Evolutionary conservation across 495 filamentous ascomycete genomes (phyloP), one percentile per base, ranked within the genome.

Genomic region (Neurospora sp.): DNA sequence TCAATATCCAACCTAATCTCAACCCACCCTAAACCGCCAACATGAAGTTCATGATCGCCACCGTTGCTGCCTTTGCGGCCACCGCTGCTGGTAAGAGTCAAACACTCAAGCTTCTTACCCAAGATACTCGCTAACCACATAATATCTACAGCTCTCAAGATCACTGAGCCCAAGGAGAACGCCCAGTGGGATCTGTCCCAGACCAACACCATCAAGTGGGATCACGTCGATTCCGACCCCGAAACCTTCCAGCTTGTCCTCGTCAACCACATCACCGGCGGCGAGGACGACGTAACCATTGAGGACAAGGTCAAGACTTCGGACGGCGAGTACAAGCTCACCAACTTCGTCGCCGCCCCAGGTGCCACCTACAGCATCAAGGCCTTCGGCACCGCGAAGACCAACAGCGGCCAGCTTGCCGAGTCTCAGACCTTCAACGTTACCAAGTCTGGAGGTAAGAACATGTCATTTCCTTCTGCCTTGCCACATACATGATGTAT

Each of bases 331-430:
- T 76, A 72, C 71, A 68, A 71, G 44, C 44, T 78, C 47, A 69
- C 71, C 69, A 77, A 77, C 71, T 70, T 78, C 41, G 75, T 73
- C 39, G 70, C 74, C 27, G 10, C 69, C 1, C 73, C 74, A 12
- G 73, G 73, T 38, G 9, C 27, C 42, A 73, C 69, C 70, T 78
- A 77, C 75, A 73, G n/a, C 40, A 73, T 78, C 75, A 74, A 78
- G 73, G 70, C 71, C 71, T 39, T 71, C 61, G 65, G 71, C 75
- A 41, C 72, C 39, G 38, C 37, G 18, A 53, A 45, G 40, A 69
- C 31, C 10, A 74, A 73, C 22, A 70, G 4, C 37, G 74, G 75
- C 31, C 71, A 76, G 70, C 39, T 78, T n/a, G 61, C 73, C 27
- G 75, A 78, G 72, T 73, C 73, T 20, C 68, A 73, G 71, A 44